A percentile compares a stretch with the other conserved stretches of the same genome.
phyloP scores from a whole-genome alignment of 192 early-diverging fungal genomes.

The Rhizoclosmatium sp. region DNA sequence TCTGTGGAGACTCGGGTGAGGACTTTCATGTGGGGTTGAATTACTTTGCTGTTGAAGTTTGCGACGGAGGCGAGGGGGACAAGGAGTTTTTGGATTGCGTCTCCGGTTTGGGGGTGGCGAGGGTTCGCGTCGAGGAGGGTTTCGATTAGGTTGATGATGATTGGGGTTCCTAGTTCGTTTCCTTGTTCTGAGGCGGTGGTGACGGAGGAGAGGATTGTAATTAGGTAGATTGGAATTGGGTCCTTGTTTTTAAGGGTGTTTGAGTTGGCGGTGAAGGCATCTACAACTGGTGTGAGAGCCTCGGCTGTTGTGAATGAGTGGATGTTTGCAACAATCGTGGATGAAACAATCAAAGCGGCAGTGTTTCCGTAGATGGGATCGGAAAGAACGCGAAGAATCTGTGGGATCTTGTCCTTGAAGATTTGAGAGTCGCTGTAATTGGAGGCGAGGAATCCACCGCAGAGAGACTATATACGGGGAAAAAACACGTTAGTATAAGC shows the following conservation, averaged over 20 bases:
- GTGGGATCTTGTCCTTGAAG: background rate
- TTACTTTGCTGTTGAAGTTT: background rate
- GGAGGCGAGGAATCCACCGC: background rate
- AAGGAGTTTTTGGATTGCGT: background rate
- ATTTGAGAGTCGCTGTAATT: background rate
- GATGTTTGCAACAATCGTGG: background rate
- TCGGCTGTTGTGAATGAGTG: background rate
- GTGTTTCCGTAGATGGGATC: background rate
- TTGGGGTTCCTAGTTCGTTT: background rate
- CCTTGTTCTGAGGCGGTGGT: background rate
- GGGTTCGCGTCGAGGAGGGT: conserved; percentile 3
- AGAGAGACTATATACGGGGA: background rate
- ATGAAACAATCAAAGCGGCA: background rate
- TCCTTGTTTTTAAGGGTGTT: background rate
- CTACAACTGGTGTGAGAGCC: background rate
- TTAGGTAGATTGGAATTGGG: background rate
- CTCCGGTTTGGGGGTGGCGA: conserved; percentile 1
- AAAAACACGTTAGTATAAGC: background rate
- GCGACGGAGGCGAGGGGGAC: conserved; percentile 4
- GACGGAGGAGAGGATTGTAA: background rate
- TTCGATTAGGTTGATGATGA: background rate
- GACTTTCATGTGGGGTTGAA: background rate
- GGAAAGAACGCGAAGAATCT: background rate
- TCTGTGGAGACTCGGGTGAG: background rate
- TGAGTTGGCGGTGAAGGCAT: background rate